Evolutionary conservation across 345 rosid genomes (phyloP), one percentile per base, ranked within the genome.

Genomic region (Ceriops tagal): DNA sequence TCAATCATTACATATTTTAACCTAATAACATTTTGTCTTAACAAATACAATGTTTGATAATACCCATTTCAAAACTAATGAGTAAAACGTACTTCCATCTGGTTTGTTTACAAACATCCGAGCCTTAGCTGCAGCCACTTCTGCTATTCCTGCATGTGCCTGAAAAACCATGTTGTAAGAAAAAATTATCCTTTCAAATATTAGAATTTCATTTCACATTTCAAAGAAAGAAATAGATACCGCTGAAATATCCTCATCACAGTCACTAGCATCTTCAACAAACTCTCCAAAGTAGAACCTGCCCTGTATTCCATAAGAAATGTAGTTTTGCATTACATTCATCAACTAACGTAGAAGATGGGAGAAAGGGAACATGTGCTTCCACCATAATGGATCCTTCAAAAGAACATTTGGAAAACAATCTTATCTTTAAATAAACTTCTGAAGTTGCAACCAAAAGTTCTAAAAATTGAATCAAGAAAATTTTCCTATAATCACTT

Each of bases 41-140:
- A 56, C 18, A 43, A 43, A 11, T 11, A 43, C 15, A 13, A 43
- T 43, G 49, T 43, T 43, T 43, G 5, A 43, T 13, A 13, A 43
- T 43, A 15, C 5, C 18, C 49, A 43, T 43, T 11, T 43, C 49
- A 43, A 43, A 43, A 43, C 49, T 13, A 43, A 15, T 43, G 49
- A 55, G 61, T 47, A 62, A 35, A 66, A 78, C 85, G 63, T 89
- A 92, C 98, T 92, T 85, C 98, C 98, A 68, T 92, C 97, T 5
- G 98, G 97, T 77, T 92, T 92, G 81, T 90, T 88, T 21, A 82
- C 80, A 80, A 92, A 92, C 96, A 92, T 92, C 65, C 89, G 83
- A 74, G 98, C 98, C 88, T 92, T 90, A 61, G 96, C 98, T 71
- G 96, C 96, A 74, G 98, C 98, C 62, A 92, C 93, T 82, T 92